These are phyloP conservation scores for Salix exigua DNA, from an alignment of 345 rosid species.

Conservation along the genomic window DNA sequence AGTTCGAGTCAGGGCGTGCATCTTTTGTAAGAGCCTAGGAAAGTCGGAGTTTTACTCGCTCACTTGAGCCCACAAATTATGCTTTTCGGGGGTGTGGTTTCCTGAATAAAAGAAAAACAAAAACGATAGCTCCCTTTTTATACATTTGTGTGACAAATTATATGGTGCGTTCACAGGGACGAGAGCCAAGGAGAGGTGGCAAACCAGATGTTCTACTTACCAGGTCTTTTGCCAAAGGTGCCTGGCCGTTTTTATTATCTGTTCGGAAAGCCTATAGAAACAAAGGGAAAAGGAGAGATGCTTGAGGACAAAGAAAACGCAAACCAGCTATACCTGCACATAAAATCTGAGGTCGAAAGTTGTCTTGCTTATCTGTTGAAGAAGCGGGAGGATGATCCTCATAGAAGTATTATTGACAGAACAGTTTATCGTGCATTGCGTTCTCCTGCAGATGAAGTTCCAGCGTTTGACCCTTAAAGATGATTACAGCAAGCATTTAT, in stretches of 20 bases:
- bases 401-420: slow-evolving; percentile 54
- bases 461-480: slow-evolving; percentile 47
- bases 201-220: slow-evolving; percentile 41
- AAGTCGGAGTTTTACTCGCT: too few species aligned
- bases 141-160: slow-evolving; percentile 13
- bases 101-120: too few species aligned
- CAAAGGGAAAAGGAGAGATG: slow-evolving; percentile 50
- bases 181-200: slow-evolving; percentile 55
- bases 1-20: too few species aligned
- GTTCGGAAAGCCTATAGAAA: slow-evolving; percentile 63
- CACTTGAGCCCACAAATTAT: too few species aligned
- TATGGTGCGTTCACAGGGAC: slow-evolving; percentile 38
- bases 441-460: slow-evolving; percentile 43
- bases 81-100: too few species aligned
- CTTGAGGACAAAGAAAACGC: slow-evolving; percentile 52
- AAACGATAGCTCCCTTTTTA: background rate
- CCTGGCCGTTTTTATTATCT: slow-evolving; percentile 69
- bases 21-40: too few species aligned
- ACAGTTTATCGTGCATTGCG: slow-evolving; percentile 28
- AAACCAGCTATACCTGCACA: slow-evolving; percentile 50
- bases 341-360: slow-evolving; percentile 54
- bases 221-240: slow-evolving; percentile 57
- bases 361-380: slow-evolving; percentile 57
- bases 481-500: too few species aligned
- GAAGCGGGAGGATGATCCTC: slow-evolving; percentile 73